Percentiles rank a stretch among this genome's conserved stretches.
Evolutionary conservation across 257 asterid genomes (phyloP).

Genomic region (Fraxinus cuspidata): DNA sequence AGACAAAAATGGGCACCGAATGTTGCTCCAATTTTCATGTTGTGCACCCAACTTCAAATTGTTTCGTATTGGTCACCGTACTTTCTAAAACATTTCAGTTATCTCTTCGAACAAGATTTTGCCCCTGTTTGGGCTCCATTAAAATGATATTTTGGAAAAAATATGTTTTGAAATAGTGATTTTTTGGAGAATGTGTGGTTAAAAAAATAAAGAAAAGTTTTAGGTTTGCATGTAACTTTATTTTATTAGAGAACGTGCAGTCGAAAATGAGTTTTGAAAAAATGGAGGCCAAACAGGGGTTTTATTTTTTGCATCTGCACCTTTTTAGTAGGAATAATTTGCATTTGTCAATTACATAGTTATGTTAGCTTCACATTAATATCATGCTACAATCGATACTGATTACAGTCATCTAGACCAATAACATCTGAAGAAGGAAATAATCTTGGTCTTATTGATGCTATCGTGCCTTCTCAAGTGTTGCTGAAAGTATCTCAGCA

Average conservation of each 20-base stretch:
- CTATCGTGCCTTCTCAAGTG: slow-evolving; percentile 68
- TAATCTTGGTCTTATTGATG: slow-evolving; percentile 86
- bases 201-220: too few species aligned
- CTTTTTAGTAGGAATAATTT: slow-evolving; percentile 10
- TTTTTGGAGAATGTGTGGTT: too few species aligned
- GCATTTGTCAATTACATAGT: slow-evolving; percentile 7
- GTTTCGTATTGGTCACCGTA: neutral
- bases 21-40: neutral
- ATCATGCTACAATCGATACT: slow-evolving; percentile 8
- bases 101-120: slow-evolving; percentile 1
- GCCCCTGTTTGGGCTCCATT: too few species aligned
- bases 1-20: neutral
- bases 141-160: too few species aligned
- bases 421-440: slow-evolving; percentile 85
- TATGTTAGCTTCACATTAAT: slow-evolving; percentile 11
- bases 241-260: too few species aligned
- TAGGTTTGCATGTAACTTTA: too few species aligned
- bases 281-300: too few species aligned
- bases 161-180: too few species aligned
- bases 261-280: too few species aligned
- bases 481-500: slow-evolving; percentile 67
- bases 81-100: neutral
- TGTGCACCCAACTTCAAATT: neutral
- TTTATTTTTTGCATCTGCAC: neutral
- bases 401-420: slow-evolving; percentile 73